These are phyloP conservation scores for Adansonia digitata DNA, from an alignment of 345 rosid species.

Conservation along the genomic window DNA sequence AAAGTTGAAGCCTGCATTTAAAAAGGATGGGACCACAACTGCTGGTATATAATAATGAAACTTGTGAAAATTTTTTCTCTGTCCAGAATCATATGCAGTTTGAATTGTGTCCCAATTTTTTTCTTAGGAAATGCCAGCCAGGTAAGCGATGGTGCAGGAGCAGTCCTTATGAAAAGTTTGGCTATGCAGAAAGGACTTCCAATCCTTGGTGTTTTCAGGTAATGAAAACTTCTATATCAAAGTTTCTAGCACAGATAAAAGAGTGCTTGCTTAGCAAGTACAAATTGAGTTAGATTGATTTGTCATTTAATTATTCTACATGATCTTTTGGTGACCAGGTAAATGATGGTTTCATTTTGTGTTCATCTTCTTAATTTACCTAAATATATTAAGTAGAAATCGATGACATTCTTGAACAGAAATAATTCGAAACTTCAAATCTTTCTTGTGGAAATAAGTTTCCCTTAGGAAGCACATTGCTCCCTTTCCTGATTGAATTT, in stretches of 20 bases:
- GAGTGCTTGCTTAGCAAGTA: neutral
- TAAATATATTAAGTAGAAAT: too few relatives aligned
- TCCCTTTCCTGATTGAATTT: neutral
- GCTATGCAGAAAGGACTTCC: constrained; percentile 88
- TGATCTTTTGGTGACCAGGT: neutral
- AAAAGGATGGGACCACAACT: constrained; percentile 75
- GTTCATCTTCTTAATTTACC: neutral
- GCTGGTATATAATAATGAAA: constrained; percentile 55
- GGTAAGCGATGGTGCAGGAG: constrained; percentile 97
- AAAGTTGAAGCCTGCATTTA: constrained; percentile 83
- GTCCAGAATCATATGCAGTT: neutral
- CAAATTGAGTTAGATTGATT: neutral
- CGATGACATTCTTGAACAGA: too few relatives aligned
- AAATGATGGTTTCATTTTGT: neutral
- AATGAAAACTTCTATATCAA: constrained; percentile 1
- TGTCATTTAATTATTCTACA: neutral
- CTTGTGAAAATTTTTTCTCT: neutral
- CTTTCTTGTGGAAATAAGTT: neutral
- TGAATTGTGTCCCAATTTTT: constrained; percentile 7
- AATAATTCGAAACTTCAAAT: too few relatives aligned
- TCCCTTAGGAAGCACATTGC: neutral
- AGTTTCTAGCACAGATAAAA: neutral
- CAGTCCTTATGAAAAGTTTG: constrained; percentile 81
- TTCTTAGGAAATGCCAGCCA: constrained; percentile 86
- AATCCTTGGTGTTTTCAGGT: constrained; percentile 91